Evolutionary conservation across 345 rosid genomes (phyloP).

Genomic region (Dimocarpus longan): DNA sequence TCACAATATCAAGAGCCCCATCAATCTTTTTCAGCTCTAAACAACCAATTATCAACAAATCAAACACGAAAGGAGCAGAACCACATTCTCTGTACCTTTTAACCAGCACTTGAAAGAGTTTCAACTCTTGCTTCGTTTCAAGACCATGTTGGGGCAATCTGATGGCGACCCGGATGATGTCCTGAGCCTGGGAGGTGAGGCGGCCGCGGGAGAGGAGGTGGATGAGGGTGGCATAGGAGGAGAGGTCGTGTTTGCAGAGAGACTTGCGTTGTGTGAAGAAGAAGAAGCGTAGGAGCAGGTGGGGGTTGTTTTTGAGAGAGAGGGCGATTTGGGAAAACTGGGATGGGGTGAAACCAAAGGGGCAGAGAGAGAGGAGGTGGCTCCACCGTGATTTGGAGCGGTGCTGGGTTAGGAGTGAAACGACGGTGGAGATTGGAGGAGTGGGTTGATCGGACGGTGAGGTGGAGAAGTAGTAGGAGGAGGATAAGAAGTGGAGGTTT

Average conservation of each 20-base stretch:
- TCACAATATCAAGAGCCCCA: conserved; percentile 55
- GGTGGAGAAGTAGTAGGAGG: conserved; percentile 20
- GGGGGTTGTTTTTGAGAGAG: conserved; percentile 59
- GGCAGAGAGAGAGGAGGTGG: conserved; percentile 59
- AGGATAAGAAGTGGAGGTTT: conserved; percentile 7
- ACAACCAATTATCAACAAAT: conserved; percentile 65
- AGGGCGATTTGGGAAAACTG: conserved; percentile 69
- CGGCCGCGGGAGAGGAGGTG: conserved; percentile 83
- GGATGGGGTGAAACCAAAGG: conserved; percentile 54
- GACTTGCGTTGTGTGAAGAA: conserved; percentile 61
- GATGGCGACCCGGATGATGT: conserved; percentile 52
- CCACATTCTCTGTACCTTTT: conserved; percentile 72
- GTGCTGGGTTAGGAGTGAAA: conserved; percentile 72
- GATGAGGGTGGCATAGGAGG: conserved; percentile 56
- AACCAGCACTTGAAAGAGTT: conserved; percentile 46
- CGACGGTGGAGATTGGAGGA: conserved; percentile 45
- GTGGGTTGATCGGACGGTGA: conserved; percentile 31
- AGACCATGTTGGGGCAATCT: conserved; percentile 30
- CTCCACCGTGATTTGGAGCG: conserved; percentile 86
- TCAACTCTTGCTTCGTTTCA: conserved; percentile 20
- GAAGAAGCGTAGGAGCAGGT: conserved; percentile 72
- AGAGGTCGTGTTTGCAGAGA: conserved; percentile 60
- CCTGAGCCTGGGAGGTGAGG: conserved; percentile 50
- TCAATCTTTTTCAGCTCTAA: conserved; percentile 63
- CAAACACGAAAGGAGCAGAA: conserved; percentile 91